These are phyloP conservation scores for Kluyveromyces lactis DNA, from an alignment of 805 yeast species.

Conservation along the genomic window DNA sequence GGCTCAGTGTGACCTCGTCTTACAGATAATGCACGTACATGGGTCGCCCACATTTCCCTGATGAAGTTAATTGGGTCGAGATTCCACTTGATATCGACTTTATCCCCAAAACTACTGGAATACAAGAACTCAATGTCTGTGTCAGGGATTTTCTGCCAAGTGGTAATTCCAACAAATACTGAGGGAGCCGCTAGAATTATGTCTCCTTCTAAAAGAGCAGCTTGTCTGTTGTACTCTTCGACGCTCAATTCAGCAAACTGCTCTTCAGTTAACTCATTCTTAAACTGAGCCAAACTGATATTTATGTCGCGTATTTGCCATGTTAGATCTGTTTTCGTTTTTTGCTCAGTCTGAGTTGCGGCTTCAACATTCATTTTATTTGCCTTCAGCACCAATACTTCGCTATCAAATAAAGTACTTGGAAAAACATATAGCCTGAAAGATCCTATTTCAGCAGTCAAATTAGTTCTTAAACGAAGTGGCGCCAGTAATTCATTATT, in stretches of 20 bases:
- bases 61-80: constrained; percentile 85
- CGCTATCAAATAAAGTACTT: constrained; percentile 67
- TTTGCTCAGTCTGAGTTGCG: constrained; percentile 32
- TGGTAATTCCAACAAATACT: constrained; percentile 63
- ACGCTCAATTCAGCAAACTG: constrained; percentile 39
- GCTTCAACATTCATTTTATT: constrained; percentile 47
- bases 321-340: constrained; percentile 45
- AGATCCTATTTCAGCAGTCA: constrained; percentile 52
- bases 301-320: constrained; percentile 54
- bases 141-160: constrained; percentile 49
- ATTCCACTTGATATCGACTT: constrained; percentile 90
- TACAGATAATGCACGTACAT: constrained; percentile 61
- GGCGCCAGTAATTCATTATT: constrained; percentile 26
- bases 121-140: constrained; percentile 58
- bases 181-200: constrained; percentile 74
- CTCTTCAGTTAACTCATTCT: constrained; percentile 42
- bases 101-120: constrained; percentile 73
- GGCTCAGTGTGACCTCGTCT: constrained; percentile 37
- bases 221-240: constrained; percentile 45
- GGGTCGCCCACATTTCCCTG: constrained; percentile 86
- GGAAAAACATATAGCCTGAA: constrained; percentile 69
- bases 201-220: constrained; percentile 66
- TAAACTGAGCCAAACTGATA: constrained; percentile 59
- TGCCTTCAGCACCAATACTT: constrained; percentile 56
- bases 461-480: constrained; percentile 48